phyloP scores from a whole-genome alignment of 1,284 basidiomycete genomes.

The Moesziomyces sp. region DNA sequence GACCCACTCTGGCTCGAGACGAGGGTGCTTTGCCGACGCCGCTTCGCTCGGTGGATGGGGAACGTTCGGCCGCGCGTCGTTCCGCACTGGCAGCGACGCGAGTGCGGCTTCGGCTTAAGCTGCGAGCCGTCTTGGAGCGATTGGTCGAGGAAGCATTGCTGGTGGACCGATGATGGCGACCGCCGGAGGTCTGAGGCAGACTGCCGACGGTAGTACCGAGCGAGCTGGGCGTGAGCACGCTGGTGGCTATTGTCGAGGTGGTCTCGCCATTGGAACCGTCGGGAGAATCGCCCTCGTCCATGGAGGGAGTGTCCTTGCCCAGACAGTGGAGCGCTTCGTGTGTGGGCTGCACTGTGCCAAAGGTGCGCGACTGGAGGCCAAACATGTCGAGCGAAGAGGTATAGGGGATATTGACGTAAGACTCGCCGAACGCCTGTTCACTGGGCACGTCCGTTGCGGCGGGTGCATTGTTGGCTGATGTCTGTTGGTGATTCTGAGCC shows the following conservation, averaged over 20 bases:
- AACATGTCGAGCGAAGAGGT: slow-evolving; percentile 35
- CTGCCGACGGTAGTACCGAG: slow-evolving; percentile 38
- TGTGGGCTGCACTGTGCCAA: slow-evolving; percentile 18
- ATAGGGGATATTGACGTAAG: slow-evolving; percentile 48
- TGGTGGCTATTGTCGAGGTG: slow-evolving; percentile 49
- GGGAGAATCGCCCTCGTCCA: slow-evolving; percentile 52
- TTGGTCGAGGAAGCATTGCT: slow-evolving; percentile 43
- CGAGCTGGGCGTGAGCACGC: slow-evolving; percentile 47
- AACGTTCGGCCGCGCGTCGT: slow-evolving; percentile 38
- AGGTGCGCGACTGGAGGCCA: slow-evolving; percentile 28
- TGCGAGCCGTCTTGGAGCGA: slow-evolving; percentile 38
- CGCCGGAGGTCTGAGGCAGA: slow-evolving; percentile 24
- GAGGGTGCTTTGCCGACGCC: slow-evolving; percentile 55
- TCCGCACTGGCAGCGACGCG: slow-evolving; percentile 25
- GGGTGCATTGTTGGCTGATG: slow-evolving; percentile 1
- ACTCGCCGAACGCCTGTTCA: slow-evolving; percentile 33
- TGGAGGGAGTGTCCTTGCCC: slow-evolving; percentile 39
- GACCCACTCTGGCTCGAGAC: slow-evolving; percentile 35
- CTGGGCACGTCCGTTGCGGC: slow-evolving; percentile 3
- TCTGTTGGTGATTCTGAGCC: slow-evolving; percentile 13
- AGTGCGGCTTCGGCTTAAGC: slow-evolving; percentile 39
- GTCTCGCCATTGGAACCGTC: slow-evolving; percentile 51
- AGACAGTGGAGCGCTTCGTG: slow-evolving; percentile 32
- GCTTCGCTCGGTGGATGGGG: slow-evolving; percentile 43
- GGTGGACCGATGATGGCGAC: slow-evolving; percentile 35